Evolutionary conservation across 2,329 filamentous ascomycete species (phyloP).

Genomic region (Hortaea sp.): DNA sequence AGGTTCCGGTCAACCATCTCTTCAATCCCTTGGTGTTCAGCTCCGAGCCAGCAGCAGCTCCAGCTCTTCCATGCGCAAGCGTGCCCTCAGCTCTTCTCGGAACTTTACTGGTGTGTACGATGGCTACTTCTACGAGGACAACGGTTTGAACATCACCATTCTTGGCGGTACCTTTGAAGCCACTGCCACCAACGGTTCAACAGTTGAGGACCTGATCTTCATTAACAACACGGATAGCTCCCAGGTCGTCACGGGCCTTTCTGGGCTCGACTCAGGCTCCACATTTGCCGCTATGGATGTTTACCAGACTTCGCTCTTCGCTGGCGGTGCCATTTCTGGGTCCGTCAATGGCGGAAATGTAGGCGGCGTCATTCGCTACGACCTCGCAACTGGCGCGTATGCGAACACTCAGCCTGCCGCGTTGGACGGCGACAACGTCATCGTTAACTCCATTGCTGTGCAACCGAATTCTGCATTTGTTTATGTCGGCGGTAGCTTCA

Average conservation of each 20-base stretch:
- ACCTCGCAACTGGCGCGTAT: constrained; percentile 57
- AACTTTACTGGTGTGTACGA: constrained; percentile 60
- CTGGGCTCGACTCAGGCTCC: constrained; percentile 63
- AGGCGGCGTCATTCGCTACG: constrained; percentile 69
- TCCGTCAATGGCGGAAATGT: constrained; percentile 52
- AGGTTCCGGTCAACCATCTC: constrained; percentile 27
- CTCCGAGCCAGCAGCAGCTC: constrained; percentile 28
- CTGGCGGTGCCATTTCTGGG: constrained; percentile 71
- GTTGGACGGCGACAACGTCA: constrained; percentile 57
- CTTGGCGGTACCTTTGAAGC: constrained; percentile 80
- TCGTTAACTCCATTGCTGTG: constrained; percentile 66
- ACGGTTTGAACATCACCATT: constrained; percentile 69
- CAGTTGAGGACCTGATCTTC: constrained; percentile 70
- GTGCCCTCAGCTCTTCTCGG: constrained; percentile 31
- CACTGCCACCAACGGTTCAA: constrained; percentile 55
- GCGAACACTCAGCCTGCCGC: constrained; percentile 60
- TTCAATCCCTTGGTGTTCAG: constrained; percentile 47
- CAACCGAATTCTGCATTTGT: constrained; percentile 63
- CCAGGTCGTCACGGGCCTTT: constrained; percentile 37
- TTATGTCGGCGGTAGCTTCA: constrained; percentile 78
- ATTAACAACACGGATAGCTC: constrained; percentile 63
- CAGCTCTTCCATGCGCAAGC: constrained; percentile 27
- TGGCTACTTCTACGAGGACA: constrained; percentile 65
- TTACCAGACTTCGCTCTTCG: constrained; percentile 60
- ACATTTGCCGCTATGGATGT: constrained; percentile 64